Evolutionary conservation across 305 asterid species (phyloP).

Genomic region (Fraxinus nigra): DNA sequence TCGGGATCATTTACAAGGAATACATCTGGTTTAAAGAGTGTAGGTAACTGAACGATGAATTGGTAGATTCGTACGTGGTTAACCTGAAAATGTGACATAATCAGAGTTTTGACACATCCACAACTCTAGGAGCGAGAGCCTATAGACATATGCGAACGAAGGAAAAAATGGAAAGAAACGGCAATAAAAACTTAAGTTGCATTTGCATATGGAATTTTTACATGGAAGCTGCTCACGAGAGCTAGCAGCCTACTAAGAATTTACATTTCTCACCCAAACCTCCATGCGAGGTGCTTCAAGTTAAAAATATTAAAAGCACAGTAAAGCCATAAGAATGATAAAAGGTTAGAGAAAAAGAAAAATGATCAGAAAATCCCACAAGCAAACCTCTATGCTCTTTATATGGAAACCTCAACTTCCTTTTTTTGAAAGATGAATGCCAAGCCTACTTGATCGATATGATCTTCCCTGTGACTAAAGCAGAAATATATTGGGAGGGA

Average conservation of each 20-base stretch:
- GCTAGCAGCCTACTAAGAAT: conserved; percentile 43
- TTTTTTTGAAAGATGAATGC: conserved; percentile 36
- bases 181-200: conserved; percentile 21
- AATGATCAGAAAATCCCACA: conserved; percentile 26
- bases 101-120: not conserved
- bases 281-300: conserved; percentile 29
- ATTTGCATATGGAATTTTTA: conserved; percentile 51
- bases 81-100: not conserved
- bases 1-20: not conserved
- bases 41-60: not conserved
- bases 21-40: not conserved
- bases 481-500: conserved; percentile 27
- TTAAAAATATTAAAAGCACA: conserved; percentile 33
- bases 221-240: conserved; percentile 53
- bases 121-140: not conserved
- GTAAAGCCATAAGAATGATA: conserved; percentile 36
- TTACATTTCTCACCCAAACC: conserved; percentile 54
- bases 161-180: not conserved
- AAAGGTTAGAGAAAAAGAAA: conserved; percentile 25
- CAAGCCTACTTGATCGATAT: conserved; percentile 40
- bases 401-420: conserved; percentile 39
- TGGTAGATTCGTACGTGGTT: not conserved
- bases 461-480: conserved; percentile 34
- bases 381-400: conserved; percentile 36
- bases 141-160: not conserved